Evolutionary conservation across 495 filamentous ascomycete species (phyloP).

Genomic region (Neurospora pannonica): DNA sequence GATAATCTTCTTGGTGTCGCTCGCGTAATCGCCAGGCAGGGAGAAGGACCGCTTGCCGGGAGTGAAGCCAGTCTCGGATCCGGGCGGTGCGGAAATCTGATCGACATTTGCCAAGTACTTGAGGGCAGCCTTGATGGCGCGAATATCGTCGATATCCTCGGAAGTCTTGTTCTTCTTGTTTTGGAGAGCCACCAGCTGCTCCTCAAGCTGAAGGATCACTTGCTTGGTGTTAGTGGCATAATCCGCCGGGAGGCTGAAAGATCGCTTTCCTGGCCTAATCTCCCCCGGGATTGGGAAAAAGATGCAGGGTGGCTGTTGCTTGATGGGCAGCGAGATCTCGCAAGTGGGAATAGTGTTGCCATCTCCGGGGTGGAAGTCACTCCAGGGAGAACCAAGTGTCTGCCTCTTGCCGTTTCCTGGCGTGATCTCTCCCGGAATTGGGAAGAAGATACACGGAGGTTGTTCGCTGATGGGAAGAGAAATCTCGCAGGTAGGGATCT

Average conservation of each 20-base stretch:
- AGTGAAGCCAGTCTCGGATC: slow-evolving; percentile 15
- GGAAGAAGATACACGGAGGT: slow-evolving; percentile 19
- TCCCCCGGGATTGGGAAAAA: background rate
- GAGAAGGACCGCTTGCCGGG: slow-evolving; percentile 15
- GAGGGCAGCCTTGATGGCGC: slow-evolving; percentile 16
- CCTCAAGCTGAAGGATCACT: slow-evolving; percentile 18
- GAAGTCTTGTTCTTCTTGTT: slow-evolving; percentile 22
- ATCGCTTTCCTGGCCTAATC: background rate
- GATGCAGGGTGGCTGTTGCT: background rate
- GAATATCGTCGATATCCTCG: slow-evolving; percentile 15
- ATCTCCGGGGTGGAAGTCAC: slow-evolving; percentile 1
- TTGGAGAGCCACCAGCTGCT: slow-evolving; percentile 14
- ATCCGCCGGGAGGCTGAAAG: slow-evolving; percentile 13
- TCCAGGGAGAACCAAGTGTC: background rate
- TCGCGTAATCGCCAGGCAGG: slow-evolving; percentile 1
- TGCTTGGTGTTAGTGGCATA: slow-evolving; percentile 14
- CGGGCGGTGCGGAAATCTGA: slow-evolving; percentile 17
- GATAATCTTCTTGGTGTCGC: slow-evolving; percentile 4
- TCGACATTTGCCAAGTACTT: slow-evolving; percentile 16
- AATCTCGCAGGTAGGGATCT: slow-evolving; percentile 6
- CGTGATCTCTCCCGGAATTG: slow-evolving; percentile 18
- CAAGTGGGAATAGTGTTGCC: background rate
- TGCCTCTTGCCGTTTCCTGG: slow-evolving; percentile 1
- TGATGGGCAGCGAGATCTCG: background rate
- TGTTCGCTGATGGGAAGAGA: slow-evolving; percentile 8